phyloP scores from a whole-genome alignment of 805 yeast genomes.

The Kregervanrija delftensis region DNA sequence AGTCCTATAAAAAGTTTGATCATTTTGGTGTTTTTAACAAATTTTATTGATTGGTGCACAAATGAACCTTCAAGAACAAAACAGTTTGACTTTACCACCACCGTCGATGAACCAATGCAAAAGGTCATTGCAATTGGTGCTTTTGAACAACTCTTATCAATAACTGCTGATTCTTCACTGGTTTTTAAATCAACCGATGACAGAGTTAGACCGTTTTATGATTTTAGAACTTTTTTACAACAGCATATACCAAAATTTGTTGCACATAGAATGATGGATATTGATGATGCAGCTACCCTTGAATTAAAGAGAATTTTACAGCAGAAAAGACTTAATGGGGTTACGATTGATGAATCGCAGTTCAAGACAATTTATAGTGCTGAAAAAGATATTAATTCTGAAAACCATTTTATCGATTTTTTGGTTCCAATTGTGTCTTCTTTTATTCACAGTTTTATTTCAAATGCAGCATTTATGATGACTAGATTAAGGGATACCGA shows the following conservation, averaged over 20 bases:
- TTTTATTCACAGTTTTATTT: constrained; percentile 50
- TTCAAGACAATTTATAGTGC: constrained; percentile 19
- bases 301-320: constrained; percentile 25
- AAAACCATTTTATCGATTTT: constrained; percentile 26
- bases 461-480: constrained; percentile 58
- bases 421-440: constrained; percentile 38
- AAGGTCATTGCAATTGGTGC: constrained; percentile 59
- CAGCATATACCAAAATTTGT: constrained; percentile 53
- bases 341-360: constrained; percentile 25
- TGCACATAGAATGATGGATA: constrained; percentile 47
- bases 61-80: constrained; percentile 32
- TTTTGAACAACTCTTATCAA: constrained; percentile 56
- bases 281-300: constrained; percentile 36
- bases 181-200: constrained; percentile 9
- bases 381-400: constrained; percentile 16
- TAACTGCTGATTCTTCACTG: constrained; percentile 49
- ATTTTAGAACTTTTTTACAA: constrained; percentile 60
- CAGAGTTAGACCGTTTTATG: constrained; percentile 37
- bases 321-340: constrained; percentile 21
- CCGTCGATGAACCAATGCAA: constrained; percentile 53
- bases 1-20: constrained; percentile 45
- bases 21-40: constrained; percentile 45
- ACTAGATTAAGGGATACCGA: constrained; percentile 66
- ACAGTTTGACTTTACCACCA: constrained; percentile 38
- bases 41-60: constrained; percentile 66